A percentile compares a stretch with the other conserved stretches of the same genome.
Evolutionary conservation across 2,329 filamentous ascomycete species (phyloP).

Genomic region (Neofusicoccum laricinum): DNA sequence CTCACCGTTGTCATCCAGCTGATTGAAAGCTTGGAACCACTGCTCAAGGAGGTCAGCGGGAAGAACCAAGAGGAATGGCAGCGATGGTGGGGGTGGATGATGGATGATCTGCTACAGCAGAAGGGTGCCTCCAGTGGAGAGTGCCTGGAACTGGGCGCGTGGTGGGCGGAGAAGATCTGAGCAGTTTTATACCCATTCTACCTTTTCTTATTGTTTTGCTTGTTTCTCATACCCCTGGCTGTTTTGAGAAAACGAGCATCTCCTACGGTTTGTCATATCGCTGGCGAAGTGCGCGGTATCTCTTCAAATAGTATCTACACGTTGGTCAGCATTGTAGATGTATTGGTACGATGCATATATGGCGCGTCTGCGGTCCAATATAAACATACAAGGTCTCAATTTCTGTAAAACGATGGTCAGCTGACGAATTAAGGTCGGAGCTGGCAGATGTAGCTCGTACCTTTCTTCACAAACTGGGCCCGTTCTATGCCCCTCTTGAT

Average conservation of each 20-base stretch:
- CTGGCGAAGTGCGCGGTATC: slow-evolving; percentile 80
- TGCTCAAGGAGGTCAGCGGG: slow-evolving; percentile 76
- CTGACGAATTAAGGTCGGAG: slow-evolving; percentile 6
- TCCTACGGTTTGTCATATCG: slow-evolving; percentile 59
- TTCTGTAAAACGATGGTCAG: slow-evolving; percentile 53
- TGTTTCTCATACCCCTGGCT: background rate
- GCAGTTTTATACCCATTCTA: slow-evolving; percentile 15
- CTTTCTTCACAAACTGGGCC: slow-evolving; percentile 89
- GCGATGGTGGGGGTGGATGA: slow-evolving; percentile 83
- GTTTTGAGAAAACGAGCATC: background rate
- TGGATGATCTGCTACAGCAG: slow-evolving; percentile 75
- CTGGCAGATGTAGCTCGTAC: slow-evolving; percentile 42
- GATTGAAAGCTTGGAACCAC: slow-evolving; percentile 80
- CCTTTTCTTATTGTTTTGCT: background rate
- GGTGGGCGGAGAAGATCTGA: slow-evolving; percentile 60
- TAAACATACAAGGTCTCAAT: slow-evolving; percentile 81
- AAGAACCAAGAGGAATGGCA: slow-evolving; percentile 94
- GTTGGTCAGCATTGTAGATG: slow-evolving; percentile 21
- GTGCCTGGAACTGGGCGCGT: slow-evolving; percentile 68
- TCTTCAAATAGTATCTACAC: slow-evolving; percentile 81
- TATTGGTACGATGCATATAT: background rate
- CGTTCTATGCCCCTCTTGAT: slow-evolving; percentile 73
- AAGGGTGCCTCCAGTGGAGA: slow-evolving; percentile 79
- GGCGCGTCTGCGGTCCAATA: background rate
- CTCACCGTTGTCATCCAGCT: slow-evolving; percentile 76